A percentile compares a stretch with the other conserved stretches of the same genome.
These are phyloP conservation scores for Plantago lanceolata DNA, from an alignment of 305 asterid species.

Conservation along the genomic window DNA sequence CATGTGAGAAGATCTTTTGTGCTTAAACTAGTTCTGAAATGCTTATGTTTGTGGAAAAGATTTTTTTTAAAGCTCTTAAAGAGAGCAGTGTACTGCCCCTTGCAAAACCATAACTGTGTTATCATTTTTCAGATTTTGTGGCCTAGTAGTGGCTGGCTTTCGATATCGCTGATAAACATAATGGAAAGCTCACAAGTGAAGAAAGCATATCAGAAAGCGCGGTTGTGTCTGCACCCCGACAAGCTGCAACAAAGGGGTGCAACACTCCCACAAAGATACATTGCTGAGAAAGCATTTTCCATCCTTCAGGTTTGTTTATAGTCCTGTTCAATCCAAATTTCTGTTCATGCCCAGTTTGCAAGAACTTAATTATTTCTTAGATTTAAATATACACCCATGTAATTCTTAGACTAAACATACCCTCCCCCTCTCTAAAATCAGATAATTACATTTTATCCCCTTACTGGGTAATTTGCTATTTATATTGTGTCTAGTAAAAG, in stretches of 20 bases:
- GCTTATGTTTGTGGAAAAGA: neutral
- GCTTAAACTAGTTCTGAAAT: neutral
- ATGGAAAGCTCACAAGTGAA: conserved; percentile 53
- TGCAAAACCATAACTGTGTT: conserved; percentile 1
- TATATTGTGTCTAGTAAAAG: no score
- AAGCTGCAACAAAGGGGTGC: conserved; percentile 84
- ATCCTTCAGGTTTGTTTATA: conserved; percentile 59
- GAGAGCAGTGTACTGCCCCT: no score
- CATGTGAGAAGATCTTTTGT: conserved; percentile 42
- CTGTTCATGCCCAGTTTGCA: neutral
- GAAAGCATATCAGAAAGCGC: conserved; percentile 77
- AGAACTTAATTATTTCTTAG: neutral
- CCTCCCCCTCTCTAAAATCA: neutral
- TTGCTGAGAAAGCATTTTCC: conserved; percentile 62
- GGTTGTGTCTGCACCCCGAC: conserved; percentile 77
- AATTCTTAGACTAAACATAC: neutral
- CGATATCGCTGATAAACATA: conserved; percentile 38
- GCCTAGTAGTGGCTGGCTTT: conserved; percentile 61
- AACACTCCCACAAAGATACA: conserved; percentile 50
- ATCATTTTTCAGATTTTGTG: conserved; percentile 51
- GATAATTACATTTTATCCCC: no score
- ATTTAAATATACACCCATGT: neutral
- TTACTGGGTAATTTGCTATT: no score
- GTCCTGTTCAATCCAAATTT: neutral
- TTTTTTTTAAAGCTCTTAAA: no score